phyloP scores from a whole-genome alignment of 2,329 filamentous ascomycete genomes.

The Akanthomyces dipterigenus region DNA sequence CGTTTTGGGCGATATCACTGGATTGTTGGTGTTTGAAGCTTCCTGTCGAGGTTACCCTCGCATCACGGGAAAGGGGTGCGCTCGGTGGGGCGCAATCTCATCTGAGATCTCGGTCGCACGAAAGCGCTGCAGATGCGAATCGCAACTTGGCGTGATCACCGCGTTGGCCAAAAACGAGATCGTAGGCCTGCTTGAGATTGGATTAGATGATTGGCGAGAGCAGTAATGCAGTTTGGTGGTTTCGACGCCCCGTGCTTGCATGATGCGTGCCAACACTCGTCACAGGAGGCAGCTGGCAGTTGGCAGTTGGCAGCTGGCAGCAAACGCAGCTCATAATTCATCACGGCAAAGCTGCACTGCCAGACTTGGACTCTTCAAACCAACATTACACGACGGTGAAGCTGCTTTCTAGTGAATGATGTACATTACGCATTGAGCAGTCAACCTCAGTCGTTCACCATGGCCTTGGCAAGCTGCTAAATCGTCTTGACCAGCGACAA shows the following conservation, averaged over 20 bases:
- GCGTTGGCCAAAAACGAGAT: not conserved
- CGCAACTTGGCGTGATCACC: not conserved
- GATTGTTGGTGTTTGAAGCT: slow-evolving; percentile 3
- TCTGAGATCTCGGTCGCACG: not conserved
- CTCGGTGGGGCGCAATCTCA: slow-evolving; percentile 4
- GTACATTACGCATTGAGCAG: not conserved
- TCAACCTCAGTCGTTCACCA: not conserved
- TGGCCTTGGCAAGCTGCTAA: not conserved
- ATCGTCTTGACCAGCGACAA: not conserved
- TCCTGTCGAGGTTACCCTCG: slow-evolving; percentile 3
- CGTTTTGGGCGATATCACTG: not conserved
- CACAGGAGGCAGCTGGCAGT: not conserved
- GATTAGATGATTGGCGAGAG: not conserved
- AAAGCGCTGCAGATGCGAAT: not conserved
- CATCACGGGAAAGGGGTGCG: slow-evolving; percentile 1
- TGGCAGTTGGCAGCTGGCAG: not conserved
- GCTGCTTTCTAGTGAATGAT: not conserved
- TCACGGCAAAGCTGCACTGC: not conserved
- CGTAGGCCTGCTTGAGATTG: not conserved
- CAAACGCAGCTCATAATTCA: not conserved
- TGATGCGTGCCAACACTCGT: not conserved
- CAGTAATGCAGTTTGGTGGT: not conserved
- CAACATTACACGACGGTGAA: not conserved
- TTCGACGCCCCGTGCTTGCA: not conserved
- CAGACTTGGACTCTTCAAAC: not conserved